Conservation (phyloP, 371 early-diverging fungal genomes). For the Phascolomyces articulosus region DNA sequence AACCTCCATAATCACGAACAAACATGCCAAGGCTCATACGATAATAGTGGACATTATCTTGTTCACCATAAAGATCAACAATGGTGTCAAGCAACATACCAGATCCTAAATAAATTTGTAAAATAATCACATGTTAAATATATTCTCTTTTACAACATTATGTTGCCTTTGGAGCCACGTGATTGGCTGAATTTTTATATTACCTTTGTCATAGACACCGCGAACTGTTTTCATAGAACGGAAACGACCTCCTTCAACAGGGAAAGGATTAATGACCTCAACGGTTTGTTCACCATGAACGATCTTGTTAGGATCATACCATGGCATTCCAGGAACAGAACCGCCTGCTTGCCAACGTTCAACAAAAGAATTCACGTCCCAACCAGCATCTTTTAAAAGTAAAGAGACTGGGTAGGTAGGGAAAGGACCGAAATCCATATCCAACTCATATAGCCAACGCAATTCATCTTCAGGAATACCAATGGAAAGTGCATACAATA, state of each 20-base stretch:
- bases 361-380: conserved; percentile 67
- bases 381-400: conserved; percentile 51
- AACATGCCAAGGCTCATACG: conserved; percentile 52
- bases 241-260: conserved; percentile 59
- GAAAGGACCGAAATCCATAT: conserved; percentile 56
- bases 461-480: conserved; percentile 64
- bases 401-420: conserved; percentile 74
- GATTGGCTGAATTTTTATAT: too few species aligned
- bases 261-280: conserved; percentile 62
- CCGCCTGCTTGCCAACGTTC: conserved; percentile 34
- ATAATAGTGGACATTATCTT: conserved; percentile 49
- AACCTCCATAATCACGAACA: conserved; percentile 62
- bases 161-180: not conserved
- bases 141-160: not conserved
- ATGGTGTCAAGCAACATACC: conserved; percentile 71
- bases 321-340: conserved; percentile 63
- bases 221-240: conserved; percentile 40
- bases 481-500: conserved; percentile 72
- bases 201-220: conserved; percentile 61
- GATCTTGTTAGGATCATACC: conserved; percentile 65
- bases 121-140: conserved; percentile 6
- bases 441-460: conserved; percentile 68
- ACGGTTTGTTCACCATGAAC: conserved; percentile 78
- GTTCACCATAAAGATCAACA: conserved; percentile 55
- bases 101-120: conserved; percentile 51